Evolutionary conservation across 306 rosid genomes (phyloP), one percentile per base, ranked within the genome.

Genomic region (Quercus variabilis): DNA sequence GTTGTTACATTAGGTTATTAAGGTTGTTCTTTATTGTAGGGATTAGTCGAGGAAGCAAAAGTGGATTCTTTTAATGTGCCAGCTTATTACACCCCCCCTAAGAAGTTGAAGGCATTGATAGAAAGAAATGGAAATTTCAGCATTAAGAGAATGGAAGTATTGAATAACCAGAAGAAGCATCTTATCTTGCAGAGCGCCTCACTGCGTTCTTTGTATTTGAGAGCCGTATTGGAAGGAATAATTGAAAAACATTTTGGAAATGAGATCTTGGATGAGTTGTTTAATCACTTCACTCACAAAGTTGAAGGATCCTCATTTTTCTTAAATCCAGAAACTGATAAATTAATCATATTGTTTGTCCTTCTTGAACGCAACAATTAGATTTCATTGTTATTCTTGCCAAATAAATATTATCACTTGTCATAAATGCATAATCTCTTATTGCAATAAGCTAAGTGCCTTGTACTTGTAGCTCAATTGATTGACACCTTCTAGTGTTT

Each of bases 201-300:
- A 1, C 17, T 12, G 38, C 30, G n/a, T 69, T 79, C 30, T 26
- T 69, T 72, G 13, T 60, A 68, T 17, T 57, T 35, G 10, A 78
- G 86, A 74, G 86, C 86, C 5, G 56, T 52, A 1, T 56, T 79
- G 9, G 83, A 79, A 79, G 83, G 74, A 55, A 30, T 56, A 0
- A 69, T 79, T 79, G 78, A 38, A 76, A 83, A 59, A 3, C 86
- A 83, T 57, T 83, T 83, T 18, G 86, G 86, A 19, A 69, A 38
- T 13, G 77, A 41, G 71, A 57, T 83, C n/a, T 35, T 74, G 46
- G 83, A 79, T 52, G 80, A 83, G 35, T 80, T 83, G 14, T 83
- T 74, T 83, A 31, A 70, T 74, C 80, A 75, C 2, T 79, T 15
- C 28, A 11, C 78, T 15, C 21, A 75, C 71, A 79, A 79, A 83